Conservation (phyloP, 176 grass and related monocot species). For the Eleusine coracana region DNA sequence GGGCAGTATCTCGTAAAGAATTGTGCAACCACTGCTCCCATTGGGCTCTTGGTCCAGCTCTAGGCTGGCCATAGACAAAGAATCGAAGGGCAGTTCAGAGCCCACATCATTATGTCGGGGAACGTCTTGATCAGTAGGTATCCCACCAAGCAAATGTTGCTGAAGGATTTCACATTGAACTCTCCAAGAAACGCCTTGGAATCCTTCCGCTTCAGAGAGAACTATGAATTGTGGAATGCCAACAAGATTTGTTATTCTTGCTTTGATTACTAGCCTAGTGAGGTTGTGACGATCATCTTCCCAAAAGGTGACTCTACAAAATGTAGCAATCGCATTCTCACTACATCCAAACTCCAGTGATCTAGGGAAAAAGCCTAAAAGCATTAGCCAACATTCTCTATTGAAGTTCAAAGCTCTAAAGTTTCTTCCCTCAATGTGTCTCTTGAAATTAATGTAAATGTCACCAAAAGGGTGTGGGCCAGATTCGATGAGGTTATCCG, state of each 20-base stretch:
- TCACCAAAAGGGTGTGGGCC: background rate
- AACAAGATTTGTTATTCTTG: background rate
- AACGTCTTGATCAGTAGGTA: background rate
- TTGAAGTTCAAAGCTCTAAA: background rate
- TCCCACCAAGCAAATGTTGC: background rate
- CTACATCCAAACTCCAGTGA: background rate
- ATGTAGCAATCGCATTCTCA: background rate
- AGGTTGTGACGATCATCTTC: too few species aligned
- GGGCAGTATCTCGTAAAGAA: too few species aligned
- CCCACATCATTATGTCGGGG: too few species aligned
- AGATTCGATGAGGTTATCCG: background rate
- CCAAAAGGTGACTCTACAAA: background rate
- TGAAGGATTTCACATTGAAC: background rate
- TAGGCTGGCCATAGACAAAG: too few species aligned
- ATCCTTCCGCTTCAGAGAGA: rapidly evolving
- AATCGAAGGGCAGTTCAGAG: too few species aligned
- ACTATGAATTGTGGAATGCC: background rate
- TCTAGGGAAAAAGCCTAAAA: background rate
- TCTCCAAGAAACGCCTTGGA: background rate
- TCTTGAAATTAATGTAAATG: background rate
- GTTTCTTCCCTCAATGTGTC: background rate
- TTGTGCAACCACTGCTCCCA: too few species aligned
- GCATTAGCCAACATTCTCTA: background rate
- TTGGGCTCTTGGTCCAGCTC: too few species aligned
- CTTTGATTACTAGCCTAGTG: too few species aligned